Evolutionary conservation across 2,329 filamentous ascomycete species (phyloP).

Genomic region (Botryotinia calthae): DNA sequence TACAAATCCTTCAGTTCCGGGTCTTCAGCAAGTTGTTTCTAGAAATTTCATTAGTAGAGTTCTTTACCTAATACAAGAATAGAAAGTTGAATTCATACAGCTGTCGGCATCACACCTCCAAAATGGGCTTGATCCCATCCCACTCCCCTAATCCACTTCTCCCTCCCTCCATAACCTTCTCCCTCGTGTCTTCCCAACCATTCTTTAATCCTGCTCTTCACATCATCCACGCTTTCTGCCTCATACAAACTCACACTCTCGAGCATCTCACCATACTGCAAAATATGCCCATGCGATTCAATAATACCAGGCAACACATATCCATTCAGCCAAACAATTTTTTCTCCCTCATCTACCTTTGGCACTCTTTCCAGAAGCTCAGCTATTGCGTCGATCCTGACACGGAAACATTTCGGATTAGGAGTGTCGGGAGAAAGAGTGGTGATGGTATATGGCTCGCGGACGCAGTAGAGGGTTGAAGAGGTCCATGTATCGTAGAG

Average conservation of each 20-base stretch:
- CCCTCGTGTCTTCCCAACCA: constrained; percentile 52
- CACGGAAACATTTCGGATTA: constrained; percentile 54
- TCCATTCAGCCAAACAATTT: constrained; percentile 43
- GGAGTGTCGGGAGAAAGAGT: constrained; percentile 43
- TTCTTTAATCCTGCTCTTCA: constrained; percentile 49
- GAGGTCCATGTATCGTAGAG: constrained; percentile 20
- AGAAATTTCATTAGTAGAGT: background rate
- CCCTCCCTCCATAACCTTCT: constrained; percentile 47
- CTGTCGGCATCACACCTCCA: constrained; percentile 60
- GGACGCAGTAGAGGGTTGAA: constrained; percentile 31
- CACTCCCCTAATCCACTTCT: constrained; percentile 63
- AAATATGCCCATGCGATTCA: constrained; percentile 68
- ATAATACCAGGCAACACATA: constrained; percentile 65
- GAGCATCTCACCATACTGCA: constrained; percentile 65
- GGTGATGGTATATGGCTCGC: constrained; percentile 41
- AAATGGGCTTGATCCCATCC: constrained; percentile 70
- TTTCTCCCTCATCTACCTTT: constrained; percentile 32
- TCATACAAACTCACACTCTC: constrained; percentile 65
- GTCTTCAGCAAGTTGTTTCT: constrained; percentile 53
- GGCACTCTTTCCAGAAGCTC: constrained; percentile 44
- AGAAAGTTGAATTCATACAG: constrained; percentile 46
- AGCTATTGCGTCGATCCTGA: constrained; percentile 51
- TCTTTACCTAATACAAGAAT: background rate
- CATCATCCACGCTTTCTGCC: constrained; percentile 52
- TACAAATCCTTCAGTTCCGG: constrained; percentile 53